Evolutionary conservation across 192 early-diverging fungal species (phyloP), one percentile per base, ranked within the genome.

Genomic region (Coemansia umbellata): DNA sequence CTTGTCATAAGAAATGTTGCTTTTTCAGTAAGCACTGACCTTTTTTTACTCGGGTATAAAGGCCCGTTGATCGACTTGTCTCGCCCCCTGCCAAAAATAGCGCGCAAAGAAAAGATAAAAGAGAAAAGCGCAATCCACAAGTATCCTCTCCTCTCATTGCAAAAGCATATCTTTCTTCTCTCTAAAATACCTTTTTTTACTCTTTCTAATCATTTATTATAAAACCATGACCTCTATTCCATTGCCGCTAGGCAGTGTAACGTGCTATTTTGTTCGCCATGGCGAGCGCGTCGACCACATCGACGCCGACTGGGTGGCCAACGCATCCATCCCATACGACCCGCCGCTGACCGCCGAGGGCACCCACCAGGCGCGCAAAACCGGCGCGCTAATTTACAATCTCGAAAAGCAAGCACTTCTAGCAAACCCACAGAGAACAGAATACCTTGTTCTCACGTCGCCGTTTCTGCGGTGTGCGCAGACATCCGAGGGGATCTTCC

Each of bases 211-310:
- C 13, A 26, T 44, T n/a, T 8, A 44, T 44, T 8, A 6, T 8
- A 13, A 33, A 6, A 33, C 32, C 6, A 55, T 55, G 60, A 35
- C 42, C 13, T 17, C 47, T n/a, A 47, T 56, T 43, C 27, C 37
- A 1, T 21, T 72, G 37, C 62, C 69, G 8, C 10, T 45, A 8
- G 64, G 57, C 45, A 43, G 51, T 19, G 26, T 69, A 37, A 66
- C 63, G 0, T 62, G 57, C 44, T 77, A 69, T 14, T 58, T 69
- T 44, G 66, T 77, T 17, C 61, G 74, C 2, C 74, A 77, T 23
- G 74, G 74, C 8, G 74, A 77, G 28, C 66, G 74, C 17, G 57
- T 66, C 8, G 74, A 77, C 52, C 74, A 77, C 24, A 54, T 77
- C 17, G 74, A 77, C 45, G 63, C 69, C 15, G 32, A 19, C 9